Evolutionary conservation across 768 basidiomycete species (phyloP).

Genomic region (Auricularia sp.): DNA sequence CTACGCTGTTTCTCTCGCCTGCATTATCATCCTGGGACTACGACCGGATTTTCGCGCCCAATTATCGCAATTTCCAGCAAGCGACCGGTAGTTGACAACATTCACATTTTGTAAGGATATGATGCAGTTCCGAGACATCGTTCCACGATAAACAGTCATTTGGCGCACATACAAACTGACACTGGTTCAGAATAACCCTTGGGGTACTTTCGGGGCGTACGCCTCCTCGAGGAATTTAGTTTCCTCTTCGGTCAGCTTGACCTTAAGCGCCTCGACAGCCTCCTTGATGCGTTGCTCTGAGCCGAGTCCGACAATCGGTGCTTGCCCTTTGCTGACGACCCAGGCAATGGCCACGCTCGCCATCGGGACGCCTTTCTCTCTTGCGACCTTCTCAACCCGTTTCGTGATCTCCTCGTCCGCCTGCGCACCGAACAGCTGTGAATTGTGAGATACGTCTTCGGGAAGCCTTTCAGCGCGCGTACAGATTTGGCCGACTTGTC

Average conservation of each 20-base stretch:
- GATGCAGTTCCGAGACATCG: too few species aligned
- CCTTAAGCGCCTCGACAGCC: constrained; percentile 16
- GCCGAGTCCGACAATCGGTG: constrained; percentile 36
- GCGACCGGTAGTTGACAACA: too few species aligned
- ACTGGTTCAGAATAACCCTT: neutral
- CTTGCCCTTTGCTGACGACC: constrained; percentile 29
- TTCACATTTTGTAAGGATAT: too few species aligned
- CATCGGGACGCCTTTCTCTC: constrained; percentile 32
- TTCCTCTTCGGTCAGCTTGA: constrained; percentile 26
- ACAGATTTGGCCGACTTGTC: constrained; percentile 15
- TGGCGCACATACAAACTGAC: too few species aligned
- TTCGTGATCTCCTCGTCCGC: constrained; percentile 26
- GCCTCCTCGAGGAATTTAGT: constrained; percentile 20
- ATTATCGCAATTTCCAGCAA: too few species aligned
- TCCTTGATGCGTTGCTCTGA: constrained; percentile 22
- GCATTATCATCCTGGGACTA: too few species aligned
- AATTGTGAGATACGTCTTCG: neutral
- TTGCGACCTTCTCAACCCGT: constrained; percentile 32
- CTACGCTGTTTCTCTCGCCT: too few species aligned
- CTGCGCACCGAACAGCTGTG: constrained; percentile 11
- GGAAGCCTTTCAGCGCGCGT: neutral
- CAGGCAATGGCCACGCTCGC: constrained; percentile 36
- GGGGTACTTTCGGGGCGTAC: constrained; percentile 21
- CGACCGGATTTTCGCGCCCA: too few species aligned
- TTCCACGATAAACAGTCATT: too few species aligned